phyloP scores from a whole-genome alignment of 2,329 filamentous ascomycete genomes.

The Aureobasidium sp. region DNA sequence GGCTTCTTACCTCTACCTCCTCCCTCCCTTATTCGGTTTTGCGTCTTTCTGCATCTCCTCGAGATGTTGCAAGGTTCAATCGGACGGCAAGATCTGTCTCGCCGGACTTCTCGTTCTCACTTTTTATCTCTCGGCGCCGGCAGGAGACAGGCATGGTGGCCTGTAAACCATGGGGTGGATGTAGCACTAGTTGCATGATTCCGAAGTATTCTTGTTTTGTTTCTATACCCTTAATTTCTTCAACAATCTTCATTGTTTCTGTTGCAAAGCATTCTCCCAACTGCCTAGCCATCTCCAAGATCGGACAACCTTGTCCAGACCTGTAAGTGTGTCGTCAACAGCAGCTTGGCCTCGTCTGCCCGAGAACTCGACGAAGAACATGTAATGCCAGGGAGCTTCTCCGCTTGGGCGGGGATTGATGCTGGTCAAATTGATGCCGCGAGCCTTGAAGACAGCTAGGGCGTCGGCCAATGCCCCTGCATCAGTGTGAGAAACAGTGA shows the following conservation, averaged over 20 bases:
- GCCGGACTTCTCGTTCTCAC: neutral
- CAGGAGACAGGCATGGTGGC: constrained; percentile 3
- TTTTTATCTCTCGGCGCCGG: constrained; percentile 6
- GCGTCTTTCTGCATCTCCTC: neutral
- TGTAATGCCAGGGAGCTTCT: constrained; percentile 71
- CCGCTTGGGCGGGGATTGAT: constrained; percentile 82
- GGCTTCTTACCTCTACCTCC: neutral
- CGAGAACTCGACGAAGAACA: constrained; percentile 90
- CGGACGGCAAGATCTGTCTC: neutral
- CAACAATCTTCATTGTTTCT: neutral
- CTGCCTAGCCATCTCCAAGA: constrained; percentile 49
- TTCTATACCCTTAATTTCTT: constrained; percentile 6
- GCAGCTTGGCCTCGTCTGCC: constrained; percentile 43
- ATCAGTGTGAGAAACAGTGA: constrained; percentile 67
- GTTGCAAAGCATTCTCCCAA: constrained; percentile 21
- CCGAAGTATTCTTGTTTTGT: constrained; percentile 4
- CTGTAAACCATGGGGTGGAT: neutral
- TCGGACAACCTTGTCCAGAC: constrained; percentile 50
- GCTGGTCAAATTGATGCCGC: constrained; percentile 74
- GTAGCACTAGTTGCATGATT: constrained; percentile 11
- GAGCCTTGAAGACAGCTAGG: constrained; percentile 66
- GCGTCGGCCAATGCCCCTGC: constrained; percentile 79
- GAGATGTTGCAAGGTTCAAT: neutral
- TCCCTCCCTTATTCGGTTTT: neutral
- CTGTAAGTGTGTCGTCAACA: constrained; percentile 53